These are phyloP conservation scores for Oryza punctata DNA, from an alignment of 176 grass and related monocot genomes.

Conservation along the genomic window DNA sequence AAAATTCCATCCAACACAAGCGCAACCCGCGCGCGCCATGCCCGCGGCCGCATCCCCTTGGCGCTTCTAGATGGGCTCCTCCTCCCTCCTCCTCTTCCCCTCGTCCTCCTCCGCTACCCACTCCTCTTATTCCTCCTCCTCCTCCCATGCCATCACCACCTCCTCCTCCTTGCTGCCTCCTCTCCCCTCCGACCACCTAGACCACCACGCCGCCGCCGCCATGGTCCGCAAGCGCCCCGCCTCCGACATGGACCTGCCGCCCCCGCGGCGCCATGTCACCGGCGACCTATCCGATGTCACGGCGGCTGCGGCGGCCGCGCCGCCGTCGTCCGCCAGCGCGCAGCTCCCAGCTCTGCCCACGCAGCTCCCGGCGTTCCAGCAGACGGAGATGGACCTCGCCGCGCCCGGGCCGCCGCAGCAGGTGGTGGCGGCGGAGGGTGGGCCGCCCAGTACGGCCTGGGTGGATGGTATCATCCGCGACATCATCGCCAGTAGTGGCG, in stretches of 20 bases:
- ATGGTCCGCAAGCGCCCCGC: conserved; percentile 93
- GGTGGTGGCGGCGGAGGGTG: not conserved
- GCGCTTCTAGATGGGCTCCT: conserved; percentile 88
- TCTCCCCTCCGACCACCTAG: conserved; percentile 34
- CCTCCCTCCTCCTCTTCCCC: conserved; percentile 68
- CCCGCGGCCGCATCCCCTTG: conserved; percentile 62
- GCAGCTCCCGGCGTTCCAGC: conserved; percentile 42
- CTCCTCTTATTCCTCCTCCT: conserved; percentile 26
- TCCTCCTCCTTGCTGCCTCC: conserved; percentile 45
- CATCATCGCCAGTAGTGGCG: conserved; percentile 67
- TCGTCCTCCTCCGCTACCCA: conserved; percentile 44
- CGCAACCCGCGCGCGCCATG: conserved; percentile 37
- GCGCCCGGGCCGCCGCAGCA: not conserved
- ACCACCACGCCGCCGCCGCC: conserved; percentile 35
- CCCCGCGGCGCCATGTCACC: conserved; percentile 45
- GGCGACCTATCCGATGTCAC: conserved; percentile 44
- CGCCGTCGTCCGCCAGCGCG: conserved; percentile 2
- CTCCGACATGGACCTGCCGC: conserved; percentile 60
- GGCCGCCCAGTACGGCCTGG: conserved; percentile 55
- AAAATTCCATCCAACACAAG: not conserved
- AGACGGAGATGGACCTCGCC: conserved; percentile 22
- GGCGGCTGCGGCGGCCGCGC: not conserved
- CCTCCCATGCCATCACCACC: conserved; percentile 42
- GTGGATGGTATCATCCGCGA: conserved; percentile 90
- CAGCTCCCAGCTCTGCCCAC: conserved; percentile 56